Percentiles rank a stretch among this genome's conserved stretches.
Conservation (phyloP, 2,329 filamentous ascomycete species). For the Rutstroemia sp. region DNA sequence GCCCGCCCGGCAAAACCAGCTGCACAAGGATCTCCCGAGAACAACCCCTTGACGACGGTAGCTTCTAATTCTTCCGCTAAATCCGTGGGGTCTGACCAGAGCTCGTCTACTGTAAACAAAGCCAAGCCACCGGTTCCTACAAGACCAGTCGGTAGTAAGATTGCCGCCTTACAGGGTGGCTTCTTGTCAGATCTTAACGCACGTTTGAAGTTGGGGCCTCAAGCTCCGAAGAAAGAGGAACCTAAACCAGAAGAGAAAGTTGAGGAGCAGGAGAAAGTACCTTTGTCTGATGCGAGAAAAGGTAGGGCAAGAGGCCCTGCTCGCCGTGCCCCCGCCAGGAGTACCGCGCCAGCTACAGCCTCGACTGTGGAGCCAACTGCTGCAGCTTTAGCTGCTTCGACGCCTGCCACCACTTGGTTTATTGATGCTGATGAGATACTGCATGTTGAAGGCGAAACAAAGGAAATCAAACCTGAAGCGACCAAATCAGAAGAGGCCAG, state of each 20-base stretch:
- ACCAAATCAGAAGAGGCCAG: slow-evolving; percentile 8
- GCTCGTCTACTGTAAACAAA: slow-evolving; percentile 46
- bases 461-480: not conserved
- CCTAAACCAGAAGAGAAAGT: slow-evolving; percentile 46
- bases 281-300: slow-evolving; percentile 85
- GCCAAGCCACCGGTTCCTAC: slow-evolving; percentile 78
- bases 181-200: slow-evolving; percentile 94
- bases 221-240: slow-evolving; percentile 69
- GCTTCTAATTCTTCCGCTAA: slow-evolving; percentile 26
- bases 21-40: slow-evolving; percentile 33
- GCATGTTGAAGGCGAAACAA: slow-evolving; percentile 21
- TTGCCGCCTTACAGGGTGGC: slow-evolving; percentile 81
- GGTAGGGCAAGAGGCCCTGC: slow-evolving; percentile 82
- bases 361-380: slow-evolving; percentile 10
- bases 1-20: slow-evolving; percentile 51
- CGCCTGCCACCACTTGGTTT: slow-evolving; percentile 33
- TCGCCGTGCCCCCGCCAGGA: slow-evolving; percentile 57
- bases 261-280: slow-evolving; percentile 61
- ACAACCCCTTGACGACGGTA: slow-evolving; percentile 21
- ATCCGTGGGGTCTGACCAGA: slow-evolving; percentile 33
- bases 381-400: slow-evolving; percentile 23
- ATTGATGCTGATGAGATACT: slow-evolving; percentile 35
- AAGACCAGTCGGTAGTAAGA: slow-evolving; percentile 74
- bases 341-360: slow-evolving; percentile 17
- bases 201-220: slow-evolving; percentile 78